phyloP scores from a whole-genome alignment of 2,329 filamentous ascomycete species.

The Fusarium redolens region DNA sequence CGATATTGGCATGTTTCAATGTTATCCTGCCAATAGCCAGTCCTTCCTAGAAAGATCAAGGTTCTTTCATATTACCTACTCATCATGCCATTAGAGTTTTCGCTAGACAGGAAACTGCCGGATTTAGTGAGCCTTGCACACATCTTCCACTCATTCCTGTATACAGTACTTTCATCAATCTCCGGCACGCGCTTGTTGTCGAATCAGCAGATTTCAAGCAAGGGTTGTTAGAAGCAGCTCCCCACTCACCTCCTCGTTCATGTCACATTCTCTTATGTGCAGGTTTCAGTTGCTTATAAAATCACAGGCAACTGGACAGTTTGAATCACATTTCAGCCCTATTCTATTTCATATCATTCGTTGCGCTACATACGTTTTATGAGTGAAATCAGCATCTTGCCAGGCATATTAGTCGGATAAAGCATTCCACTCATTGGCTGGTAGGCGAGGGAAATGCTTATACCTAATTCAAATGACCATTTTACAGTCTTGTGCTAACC shows the following conservation, averaged over 20 bases:
- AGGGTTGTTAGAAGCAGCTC: slow-evolving; percentile 3
- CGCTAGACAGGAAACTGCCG: slow-evolving; percentile 4
- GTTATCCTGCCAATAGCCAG: not conserved
- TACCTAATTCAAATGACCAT: not conserved
- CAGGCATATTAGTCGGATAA: not conserved
- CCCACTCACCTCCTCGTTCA: not conserved
- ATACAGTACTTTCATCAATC: slow-evolving; percentile 5
- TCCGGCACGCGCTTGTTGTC: slow-evolving; percentile 17
- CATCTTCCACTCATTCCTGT: not conserved
- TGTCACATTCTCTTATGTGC: not conserved
- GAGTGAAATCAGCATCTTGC: not conserved
- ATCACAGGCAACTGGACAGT: not conserved
- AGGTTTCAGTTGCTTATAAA: not conserved
- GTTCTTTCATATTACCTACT: not conserved
- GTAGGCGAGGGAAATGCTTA: not conserved
- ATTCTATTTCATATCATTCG: not conserved
- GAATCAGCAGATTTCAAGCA: slow-evolving; percentile 16
- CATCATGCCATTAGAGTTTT: slow-evolving; percentile 15
- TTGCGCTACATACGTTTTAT: not conserved
- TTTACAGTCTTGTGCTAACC: not conserved
- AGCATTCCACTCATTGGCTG: slow-evolving; percentile 1
- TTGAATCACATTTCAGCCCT: slow-evolving; percentile 7
- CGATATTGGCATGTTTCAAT: not conserved
- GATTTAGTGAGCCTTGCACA: not conserved
- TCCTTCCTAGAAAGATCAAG: not conserved